A percentile compares a stretch with the other conserved stretches of the same genome.
Evolutionary conservation across 176 grass and related monocot species (phyloP).

Genomic region (Raddia guianensis): DNA sequence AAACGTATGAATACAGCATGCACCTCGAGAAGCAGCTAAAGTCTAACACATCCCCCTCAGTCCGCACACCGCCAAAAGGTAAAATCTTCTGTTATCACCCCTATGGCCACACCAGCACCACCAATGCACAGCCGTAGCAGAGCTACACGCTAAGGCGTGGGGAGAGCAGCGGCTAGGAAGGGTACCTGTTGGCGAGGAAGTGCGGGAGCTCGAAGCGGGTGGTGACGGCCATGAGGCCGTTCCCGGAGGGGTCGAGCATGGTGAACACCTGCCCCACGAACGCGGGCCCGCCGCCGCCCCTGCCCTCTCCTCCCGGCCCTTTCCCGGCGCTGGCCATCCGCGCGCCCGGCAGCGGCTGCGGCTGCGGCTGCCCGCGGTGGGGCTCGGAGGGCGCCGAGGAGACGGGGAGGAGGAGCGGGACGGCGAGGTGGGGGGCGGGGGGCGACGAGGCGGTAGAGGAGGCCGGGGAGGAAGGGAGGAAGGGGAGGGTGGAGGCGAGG

Average conservation of each 20-base stretch:
- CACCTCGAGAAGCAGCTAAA: background rate
- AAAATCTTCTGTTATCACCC: background rate
- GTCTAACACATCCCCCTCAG: background rate
- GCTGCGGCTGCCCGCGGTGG: conserved; percentile 12
- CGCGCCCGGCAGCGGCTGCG: background rate
- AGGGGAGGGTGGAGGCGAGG: conserved; percentile 36
- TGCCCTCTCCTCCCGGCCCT: background rate
- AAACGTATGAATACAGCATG: background rate
- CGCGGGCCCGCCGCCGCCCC: conserved; percentile 52
- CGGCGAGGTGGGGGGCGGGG: conserved; percentile 1
- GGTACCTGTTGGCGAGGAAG: conserved; percentile 79
- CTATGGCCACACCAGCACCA: background rate
- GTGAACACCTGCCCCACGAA: conserved; percentile 97
- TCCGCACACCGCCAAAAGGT: background rate
- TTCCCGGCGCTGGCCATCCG: conserved; percentile 22
- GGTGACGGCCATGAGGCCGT: conserved; percentile 92
- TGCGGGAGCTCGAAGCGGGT: conserved; percentile 72
- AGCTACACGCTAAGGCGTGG: background rate
- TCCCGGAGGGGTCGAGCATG: conserved; percentile 94
- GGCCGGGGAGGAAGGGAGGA: background rate
- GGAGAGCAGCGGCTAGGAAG: background rate
- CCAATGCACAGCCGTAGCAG: background rate
- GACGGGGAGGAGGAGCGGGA: conserved; percentile 20
- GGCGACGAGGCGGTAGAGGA: conserved; percentile 9
- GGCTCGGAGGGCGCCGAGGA: background rate